These are phyloP conservation scores for Abrus precatorius DNA, from an alignment of 306 rosid genomes.

Conservation along the genomic window DNA sequence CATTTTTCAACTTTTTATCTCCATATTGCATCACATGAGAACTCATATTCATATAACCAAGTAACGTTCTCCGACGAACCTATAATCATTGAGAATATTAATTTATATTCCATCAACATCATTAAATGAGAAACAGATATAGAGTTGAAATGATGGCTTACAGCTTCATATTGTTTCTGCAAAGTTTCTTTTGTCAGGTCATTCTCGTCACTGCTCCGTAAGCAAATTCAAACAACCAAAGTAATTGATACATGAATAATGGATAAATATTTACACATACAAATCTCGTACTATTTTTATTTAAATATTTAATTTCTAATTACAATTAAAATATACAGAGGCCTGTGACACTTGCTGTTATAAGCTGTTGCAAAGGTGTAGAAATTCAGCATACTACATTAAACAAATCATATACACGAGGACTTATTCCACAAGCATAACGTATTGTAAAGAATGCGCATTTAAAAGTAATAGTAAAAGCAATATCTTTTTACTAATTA, in stretches of 20 bases:
- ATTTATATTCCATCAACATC: background rate
- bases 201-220: conserved; percentile 57
- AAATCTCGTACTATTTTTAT: background rate
- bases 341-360: too few species aligned
- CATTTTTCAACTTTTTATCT: conserved; percentile 24
- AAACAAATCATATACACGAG: background rate
- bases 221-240: background rate
- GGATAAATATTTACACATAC: background rate
- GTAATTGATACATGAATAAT: background rate
- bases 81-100: background rate
- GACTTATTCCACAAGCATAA: background rate
- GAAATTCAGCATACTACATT: too few species aligned
- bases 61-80: conserved; percentile 59
- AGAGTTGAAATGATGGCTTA: conserved; percentile 27
- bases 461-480: background rate
- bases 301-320: too few species aligned
- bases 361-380: too few species aligned
- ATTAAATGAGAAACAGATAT: background rate
- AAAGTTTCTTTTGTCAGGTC: conserved; percentile 61
- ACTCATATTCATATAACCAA: background rate
- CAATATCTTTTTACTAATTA: background rate
- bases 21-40: conserved; percentile 80
- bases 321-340: too few species aligned
- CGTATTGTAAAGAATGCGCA: background rate
- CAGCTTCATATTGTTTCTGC: conserved; percentile 59